Evolutionary conservation across 768 basidiomycete genomes (phyloP), one percentile per base, ranked within the genome.

Genomic region (Pisolithus microcarpus): DNA sequence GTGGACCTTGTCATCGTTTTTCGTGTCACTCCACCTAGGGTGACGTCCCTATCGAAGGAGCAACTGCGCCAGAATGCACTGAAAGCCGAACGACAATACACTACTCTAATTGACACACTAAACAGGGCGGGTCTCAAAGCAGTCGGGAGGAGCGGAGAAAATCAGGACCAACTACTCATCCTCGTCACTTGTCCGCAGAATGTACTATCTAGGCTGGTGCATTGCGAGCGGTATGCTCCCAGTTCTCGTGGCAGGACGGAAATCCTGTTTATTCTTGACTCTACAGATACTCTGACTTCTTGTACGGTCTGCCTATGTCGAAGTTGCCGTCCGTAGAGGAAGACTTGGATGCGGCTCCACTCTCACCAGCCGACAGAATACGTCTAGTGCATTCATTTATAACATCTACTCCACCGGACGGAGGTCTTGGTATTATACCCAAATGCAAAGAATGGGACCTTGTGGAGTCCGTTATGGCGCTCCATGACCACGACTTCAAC

Each of bases 401-500:
- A 53, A 81, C 89, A 3, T 80, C 85, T 1, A 80, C 79, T 0
- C 72, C 75, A 0, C 61, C 72, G n/a, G 92, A 94, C 48, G 85
- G 90, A 9, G 93, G 92, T 5, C 77, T 95, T 2, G 91, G 89
- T 1, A 81, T 97, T 44, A 80, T 83, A 7, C 84, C 88, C 1
- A 80, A 78, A 13, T 74, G 80, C 21, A 67, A 76, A 13, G 78
- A 82, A 48, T 97, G 91, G 90, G 77, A 83, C 56, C 80, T 87
- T 46, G 78, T 96, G 7, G 83, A 90, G 58, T 81, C 82, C 19
- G 78, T 96, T 47, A 81, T 91, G 73, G 81, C 84, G 1, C 72
- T 97, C 7, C 95, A 98, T 60, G 85, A 97, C 66, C 78, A 81
- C 16, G 70, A 78, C 43, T 89, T 90, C 69, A 91, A 95, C 65